Conservation (phyloP, 106 monocot species). For the Dendrobium huoshanense region DNA sequence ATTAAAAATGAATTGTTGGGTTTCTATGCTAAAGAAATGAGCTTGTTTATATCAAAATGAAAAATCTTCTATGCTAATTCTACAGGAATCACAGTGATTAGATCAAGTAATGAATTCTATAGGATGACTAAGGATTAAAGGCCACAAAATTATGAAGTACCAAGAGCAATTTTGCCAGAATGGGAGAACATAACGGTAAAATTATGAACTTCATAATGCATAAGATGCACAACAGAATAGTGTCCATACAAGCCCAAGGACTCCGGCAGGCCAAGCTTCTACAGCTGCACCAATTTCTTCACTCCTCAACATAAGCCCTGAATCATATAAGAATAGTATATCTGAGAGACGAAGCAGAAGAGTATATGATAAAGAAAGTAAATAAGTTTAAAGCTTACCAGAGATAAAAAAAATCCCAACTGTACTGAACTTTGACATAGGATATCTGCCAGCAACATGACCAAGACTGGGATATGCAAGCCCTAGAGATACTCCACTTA, state of each 20-base stretch:
- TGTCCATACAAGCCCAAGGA: constrained; percentile 85
- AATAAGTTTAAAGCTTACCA: constrained; percentile 32
- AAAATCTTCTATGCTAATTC: not conserved
- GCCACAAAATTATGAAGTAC: not conserved
- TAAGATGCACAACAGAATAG: constrained; percentile 21
- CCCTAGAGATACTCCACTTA: constrained; percentile 59
- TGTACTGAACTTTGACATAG: constrained; percentile 73
- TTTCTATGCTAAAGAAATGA: not conserved
- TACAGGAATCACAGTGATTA: not conserved
- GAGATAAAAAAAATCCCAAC: constrained; percentile 90
- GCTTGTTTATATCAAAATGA: not conserved
- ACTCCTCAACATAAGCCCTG: constrained; percentile 70
- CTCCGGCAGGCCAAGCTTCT: constrained; percentile 93
- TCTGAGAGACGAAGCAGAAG: not conserved
- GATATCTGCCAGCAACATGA: constrained; percentile 73
- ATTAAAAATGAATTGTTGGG: not conserved
- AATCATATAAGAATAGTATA: constrained; percentile 4
- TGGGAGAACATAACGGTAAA: not conserved
- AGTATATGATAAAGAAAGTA: not conserved
- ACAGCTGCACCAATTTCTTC: constrained; percentile 70
- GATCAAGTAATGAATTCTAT: not conserved
- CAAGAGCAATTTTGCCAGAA: not conserved
- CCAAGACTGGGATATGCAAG: constrained; percentile 64
- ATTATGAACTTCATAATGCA: constrained; percentile 7
- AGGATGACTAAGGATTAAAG: not conserved